phyloP scores from a whole-genome alignment of 176 grass and related monocot genomes.

The Avena atlantica region DNA sequence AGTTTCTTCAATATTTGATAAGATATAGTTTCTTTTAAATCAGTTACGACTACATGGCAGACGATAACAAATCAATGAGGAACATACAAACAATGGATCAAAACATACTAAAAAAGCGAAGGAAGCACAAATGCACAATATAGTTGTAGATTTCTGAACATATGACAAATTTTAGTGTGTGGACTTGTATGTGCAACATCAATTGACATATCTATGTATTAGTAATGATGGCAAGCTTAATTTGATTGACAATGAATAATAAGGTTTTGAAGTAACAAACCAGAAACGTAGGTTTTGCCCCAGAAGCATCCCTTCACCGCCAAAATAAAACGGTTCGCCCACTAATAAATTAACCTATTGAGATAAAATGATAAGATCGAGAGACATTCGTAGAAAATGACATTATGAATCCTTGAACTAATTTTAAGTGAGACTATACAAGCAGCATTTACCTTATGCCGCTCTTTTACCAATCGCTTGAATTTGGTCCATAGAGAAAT shows the following conservation, averaged over 20 bases:
- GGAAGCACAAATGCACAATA: not conserved
- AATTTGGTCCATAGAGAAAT: constrained; percentile 66
- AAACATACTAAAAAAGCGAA: constrained; percentile 15
- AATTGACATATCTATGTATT: not conserved
- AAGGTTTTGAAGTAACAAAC: constrained; percentile 50
- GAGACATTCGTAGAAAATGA: constrained; percentile 11
- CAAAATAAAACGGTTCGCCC: constrained; percentile 87
- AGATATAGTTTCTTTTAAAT: not conserved
- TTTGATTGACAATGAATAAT: constrained; percentile 11
- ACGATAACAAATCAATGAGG: not conserved
- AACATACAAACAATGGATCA: not conserved
- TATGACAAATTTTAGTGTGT: too few species aligned
- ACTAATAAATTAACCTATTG: constrained; percentile 72
- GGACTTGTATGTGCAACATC: not conserved
- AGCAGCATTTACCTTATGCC: constrained; percentile 67
- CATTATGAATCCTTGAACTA: constrained; percentile 28
- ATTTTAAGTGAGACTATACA: not conserved
- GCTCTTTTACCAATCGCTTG: constrained; percentile 63
- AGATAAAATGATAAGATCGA: constrained; percentile 37
- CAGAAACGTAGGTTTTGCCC: constrained; percentile 97
- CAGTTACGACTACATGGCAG: not conserved
- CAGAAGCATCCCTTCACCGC: constrained; percentile 81
- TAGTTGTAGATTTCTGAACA: not conserved
- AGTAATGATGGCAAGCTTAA: not conserved
- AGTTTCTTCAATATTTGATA: not conserved